Conservation (phyloP, 75 land plant species). For the Chamaecyparis obtusa region DNA sequence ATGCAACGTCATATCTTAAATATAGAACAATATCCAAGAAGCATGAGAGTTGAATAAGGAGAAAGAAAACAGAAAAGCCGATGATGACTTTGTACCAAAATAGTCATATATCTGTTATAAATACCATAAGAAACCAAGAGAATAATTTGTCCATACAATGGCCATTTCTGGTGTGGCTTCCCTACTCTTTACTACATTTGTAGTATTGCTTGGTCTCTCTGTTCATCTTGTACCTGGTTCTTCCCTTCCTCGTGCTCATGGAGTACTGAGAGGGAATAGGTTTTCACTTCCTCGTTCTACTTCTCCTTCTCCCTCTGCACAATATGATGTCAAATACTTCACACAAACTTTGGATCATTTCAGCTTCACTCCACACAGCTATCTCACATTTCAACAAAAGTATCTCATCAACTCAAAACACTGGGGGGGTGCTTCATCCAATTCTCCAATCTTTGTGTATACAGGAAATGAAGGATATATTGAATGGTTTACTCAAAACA, state of each 20-base stretch:
- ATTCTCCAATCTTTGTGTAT: not conserved
- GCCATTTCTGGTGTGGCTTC: not conserved
- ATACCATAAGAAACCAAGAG: too few species aligned
- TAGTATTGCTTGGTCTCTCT: not conserved
- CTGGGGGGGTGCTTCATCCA: too few species aligned
- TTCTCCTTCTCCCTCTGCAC: not conserved
- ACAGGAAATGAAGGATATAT: conserved; percentile 22
- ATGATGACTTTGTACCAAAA: too few species aligned
- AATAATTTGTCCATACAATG: not conserved
- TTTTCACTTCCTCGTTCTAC: not conserved
- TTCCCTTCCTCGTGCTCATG: too few species aligned
- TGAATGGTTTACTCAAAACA: conserved; percentile 52
- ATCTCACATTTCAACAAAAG: too few species aligned
- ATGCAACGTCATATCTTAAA: too few species aligned
- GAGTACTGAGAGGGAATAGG: not conserved
- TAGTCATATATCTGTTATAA: too few species aligned
- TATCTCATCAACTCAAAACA: too few species aligned
- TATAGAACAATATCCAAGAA: too few species aligned
- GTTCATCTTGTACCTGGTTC: not conserved
- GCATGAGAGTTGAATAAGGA: too few species aligned
- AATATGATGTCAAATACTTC: not conserved
- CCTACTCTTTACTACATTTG: not conserved
- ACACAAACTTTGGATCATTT: not conserved
- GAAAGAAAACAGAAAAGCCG: too few species aligned
- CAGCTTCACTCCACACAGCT: too few species aligned